Conservation (phyloP, 1,284 basidiomycete species). For the Inonotus obliquus region DNA sequence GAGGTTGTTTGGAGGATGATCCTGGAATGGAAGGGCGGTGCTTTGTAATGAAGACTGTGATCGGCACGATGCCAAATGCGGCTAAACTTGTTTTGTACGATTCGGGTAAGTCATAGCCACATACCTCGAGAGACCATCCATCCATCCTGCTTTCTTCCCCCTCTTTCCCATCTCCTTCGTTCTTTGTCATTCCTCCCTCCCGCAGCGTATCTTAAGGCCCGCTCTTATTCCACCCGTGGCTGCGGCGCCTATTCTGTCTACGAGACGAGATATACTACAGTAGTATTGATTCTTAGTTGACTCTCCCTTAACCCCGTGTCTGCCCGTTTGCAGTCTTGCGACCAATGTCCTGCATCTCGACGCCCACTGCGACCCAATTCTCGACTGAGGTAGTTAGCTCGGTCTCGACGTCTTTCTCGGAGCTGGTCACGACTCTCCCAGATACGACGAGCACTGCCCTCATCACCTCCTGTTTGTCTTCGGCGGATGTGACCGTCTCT, state of each 20-base stretch:
- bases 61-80: neutral
- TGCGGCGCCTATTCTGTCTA: neutral
- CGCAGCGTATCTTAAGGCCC: neutral
- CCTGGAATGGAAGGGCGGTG: neutral
- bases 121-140: neutral
- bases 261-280: neutral
- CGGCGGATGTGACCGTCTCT: conserved; percentile 21
- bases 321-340: neutral
- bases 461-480: conserved; percentile 29
- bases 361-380: conserved; percentile 36
- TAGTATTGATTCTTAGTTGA: neutral
- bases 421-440: conserved; percentile 25
- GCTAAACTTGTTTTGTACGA: neutral
- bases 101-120: neutral
- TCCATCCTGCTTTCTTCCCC: neutral
- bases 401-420: conserved; percentile 33
- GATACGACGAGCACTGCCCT: conserved; percentile 28
- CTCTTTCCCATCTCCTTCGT: neutral
- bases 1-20: too few species aligned
- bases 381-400: conserved; percentile 30
- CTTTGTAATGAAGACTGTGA: neutral
- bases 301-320: neutral
- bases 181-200: neutral
- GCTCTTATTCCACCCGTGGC: neutral
- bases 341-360: conserved; percentile 28